phyloP scores from a whole-genome alignment of 2,329 filamentous ascomycete species.

The Atkinsonella hypoxylon region DNA sequence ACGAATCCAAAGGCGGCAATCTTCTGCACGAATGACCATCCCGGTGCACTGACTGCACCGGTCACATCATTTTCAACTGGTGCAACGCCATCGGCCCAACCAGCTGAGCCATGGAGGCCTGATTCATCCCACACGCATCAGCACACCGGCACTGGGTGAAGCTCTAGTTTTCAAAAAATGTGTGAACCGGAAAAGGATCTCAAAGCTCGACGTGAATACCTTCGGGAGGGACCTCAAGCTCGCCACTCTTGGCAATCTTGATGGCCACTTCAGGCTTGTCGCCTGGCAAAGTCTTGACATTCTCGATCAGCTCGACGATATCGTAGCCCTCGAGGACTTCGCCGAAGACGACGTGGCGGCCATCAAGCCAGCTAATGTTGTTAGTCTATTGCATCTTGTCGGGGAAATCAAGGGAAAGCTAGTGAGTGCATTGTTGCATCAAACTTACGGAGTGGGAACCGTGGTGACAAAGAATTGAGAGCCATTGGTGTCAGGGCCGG shows the following conservation, averaged over 20 bases:
- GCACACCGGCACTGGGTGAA: conserved; percentile 19
- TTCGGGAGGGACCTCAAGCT: conserved; percentile 74
- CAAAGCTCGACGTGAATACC: conserved; percentile 87
- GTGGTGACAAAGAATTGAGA: conserved; percentile 90
- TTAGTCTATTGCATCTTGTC: neutral
- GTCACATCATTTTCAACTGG: conserved; percentile 5
- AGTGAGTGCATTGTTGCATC: neutral
- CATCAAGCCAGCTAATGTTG: conserved; percentile 59
- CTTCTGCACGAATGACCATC: conserved; percentile 33
- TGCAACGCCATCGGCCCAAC: conserved; percentile 9
- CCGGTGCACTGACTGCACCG: conserved; percentile 1
- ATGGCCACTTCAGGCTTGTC: conserved; percentile 59
- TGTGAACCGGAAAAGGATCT: conserved; percentile 19
- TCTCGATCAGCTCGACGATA: conserved; percentile 67
- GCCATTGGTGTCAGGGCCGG: conserved; percentile 75
- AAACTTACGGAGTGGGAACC: conserved; percentile 56
- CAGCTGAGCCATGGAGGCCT: conserved; percentile 18
- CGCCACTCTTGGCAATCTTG: conserved; percentile 75
- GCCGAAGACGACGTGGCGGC: conserved; percentile 76
- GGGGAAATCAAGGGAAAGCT: neutral
- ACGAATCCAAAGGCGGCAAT: conserved; percentile 38
- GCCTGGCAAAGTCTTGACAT: conserved; percentile 48
- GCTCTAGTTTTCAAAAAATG: conserved; percentile 2
- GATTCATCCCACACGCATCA: conserved; percentile 21
- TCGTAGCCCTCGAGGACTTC: conserved; percentile 82